Percentiles rank a stretch among this genome's conserved stretches.
These are phyloP conservation scores for Trichoderma gamsii DNA, from an alignment of 495 filamentous ascomycete genomes.

Conservation along the genomic window DNA sequence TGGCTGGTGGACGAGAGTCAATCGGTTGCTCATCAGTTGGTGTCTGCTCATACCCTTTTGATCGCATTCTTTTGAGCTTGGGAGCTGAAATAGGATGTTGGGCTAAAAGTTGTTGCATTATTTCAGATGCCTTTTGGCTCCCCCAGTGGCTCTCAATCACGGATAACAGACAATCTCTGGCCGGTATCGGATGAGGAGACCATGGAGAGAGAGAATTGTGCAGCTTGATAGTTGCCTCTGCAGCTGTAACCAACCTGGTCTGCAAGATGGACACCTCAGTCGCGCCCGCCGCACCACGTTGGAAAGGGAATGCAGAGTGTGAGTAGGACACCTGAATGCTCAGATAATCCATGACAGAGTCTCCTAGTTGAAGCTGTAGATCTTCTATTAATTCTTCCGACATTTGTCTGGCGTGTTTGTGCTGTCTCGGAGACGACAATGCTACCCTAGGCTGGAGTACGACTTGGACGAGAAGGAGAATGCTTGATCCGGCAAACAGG, in stretches of 20 bases:
- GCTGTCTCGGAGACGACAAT: slow-evolving; percentile 11
- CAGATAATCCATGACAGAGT: slow-evolving; percentile 34
- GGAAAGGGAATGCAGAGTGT: slow-evolving; percentile 42
- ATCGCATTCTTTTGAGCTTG: not conserved
- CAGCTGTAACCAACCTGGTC: slow-evolving; percentile 40
- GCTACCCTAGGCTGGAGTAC: slow-evolving; percentile 19
- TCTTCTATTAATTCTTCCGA: slow-evolving; percentile 47
- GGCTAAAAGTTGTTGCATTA: slow-evolving; percentile 32
- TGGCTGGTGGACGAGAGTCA: not conserved
- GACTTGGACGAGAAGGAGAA: slow-evolving; percentile 36
- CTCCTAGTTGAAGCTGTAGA: slow-evolving; percentile 44
- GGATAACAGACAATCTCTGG: slow-evolving; percentile 34
- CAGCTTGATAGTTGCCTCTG: slow-evolving; percentile 35
- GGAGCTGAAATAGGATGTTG: not conserved
- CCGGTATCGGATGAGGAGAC: slow-evolving; percentile 29
- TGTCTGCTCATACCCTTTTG: not conserved
- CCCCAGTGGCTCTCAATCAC: slow-evolving; percentile 43
- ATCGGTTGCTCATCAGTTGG: not conserved
- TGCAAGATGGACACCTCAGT: slow-evolving; percentile 24
- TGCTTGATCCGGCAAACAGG: slow-evolving; percentile 32
- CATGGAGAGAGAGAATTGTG: slow-evolving; percentile 34
- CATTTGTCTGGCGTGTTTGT: slow-evolving; percentile 25
- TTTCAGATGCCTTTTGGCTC: slow-evolving; percentile 28
- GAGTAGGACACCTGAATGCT: slow-evolving; percentile 41
- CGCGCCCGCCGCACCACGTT: slow-evolving; percentile 6